These are phyloP conservation scores for Platanthera zijinensis DNA, from an alignment of 106 monocot genomes.

Conservation along the genomic window DNA sequence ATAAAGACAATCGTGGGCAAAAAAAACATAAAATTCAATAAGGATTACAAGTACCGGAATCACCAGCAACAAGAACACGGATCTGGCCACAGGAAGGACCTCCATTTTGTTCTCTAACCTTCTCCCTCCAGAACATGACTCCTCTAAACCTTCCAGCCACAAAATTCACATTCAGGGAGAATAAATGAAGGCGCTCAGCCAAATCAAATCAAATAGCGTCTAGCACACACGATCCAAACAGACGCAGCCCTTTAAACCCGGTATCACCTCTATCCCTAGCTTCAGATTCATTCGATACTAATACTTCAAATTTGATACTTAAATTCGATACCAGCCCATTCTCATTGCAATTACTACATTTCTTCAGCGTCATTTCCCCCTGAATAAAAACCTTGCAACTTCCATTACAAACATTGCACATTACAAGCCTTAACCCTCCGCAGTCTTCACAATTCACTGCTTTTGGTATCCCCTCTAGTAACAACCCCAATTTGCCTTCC, in stretches of 20 bases:
- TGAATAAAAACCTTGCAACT: conserved; percentile 73
- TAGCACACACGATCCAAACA: background rate
- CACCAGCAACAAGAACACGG: conserved; percentile 77
- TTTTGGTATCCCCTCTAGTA: conserved; percentile 55
- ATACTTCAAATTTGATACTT: no score
- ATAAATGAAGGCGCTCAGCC: background rate
- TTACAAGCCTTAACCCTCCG: conserved; percentile 64
- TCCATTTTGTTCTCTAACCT: conserved; percentile 36
- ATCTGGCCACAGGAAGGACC: conserved; percentile 72
- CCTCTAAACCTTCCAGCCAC: conserved; percentile 1
- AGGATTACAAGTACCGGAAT: conserved; percentile 39
- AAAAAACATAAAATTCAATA: background rate
- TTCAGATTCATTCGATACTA: background rate
- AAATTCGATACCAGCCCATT: conserved; percentile 92
- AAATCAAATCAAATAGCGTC: background rate
- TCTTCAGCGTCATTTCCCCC: conserved; percentile 41
- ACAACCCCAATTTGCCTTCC: conserved; percentile 48
- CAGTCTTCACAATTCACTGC: conserved; percentile 57
- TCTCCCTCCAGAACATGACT: conserved; percentile 62
- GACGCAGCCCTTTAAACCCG: background rate
- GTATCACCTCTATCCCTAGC: background rate
- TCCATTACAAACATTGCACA: conserved; percentile 81
- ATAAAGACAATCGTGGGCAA: background rate
- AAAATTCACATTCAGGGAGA: background rate
- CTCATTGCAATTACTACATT: conserved; percentile 81